Evolutionary conservation across 2,329 filamentous ascomycete genomes (phyloP).

Genomic region (Aspergillus sp.): DNA sequence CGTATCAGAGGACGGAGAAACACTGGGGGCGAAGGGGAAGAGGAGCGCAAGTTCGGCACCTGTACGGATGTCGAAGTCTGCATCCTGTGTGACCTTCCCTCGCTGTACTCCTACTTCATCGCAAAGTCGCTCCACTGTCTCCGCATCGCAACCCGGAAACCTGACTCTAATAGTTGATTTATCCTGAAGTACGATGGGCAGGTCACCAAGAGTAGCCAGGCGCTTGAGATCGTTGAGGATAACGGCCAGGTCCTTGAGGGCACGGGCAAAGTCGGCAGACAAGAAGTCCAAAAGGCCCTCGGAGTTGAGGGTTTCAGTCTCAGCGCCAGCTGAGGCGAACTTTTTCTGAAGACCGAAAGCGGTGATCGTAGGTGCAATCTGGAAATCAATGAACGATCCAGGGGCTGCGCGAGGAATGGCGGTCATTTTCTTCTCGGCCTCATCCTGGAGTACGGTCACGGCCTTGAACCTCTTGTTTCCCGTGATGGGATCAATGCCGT

Average conservation of each 20-base stretch:
- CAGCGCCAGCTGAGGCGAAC: slow-evolving; percentile 26
- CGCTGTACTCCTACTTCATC: slow-evolving; percentile 81
- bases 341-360: slow-evolving; percentile 60
- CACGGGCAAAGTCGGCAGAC: slow-evolving; percentile 82
- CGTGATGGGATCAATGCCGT: slow-evolving; percentile 66
- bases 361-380: slow-evolving; percentile 83
- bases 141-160: slow-evolving; percentile 86
- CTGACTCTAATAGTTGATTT: slow-evolving; percentile 71
- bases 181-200: slow-evolving; percentile 74
- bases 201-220: slow-evolving; percentile 73
- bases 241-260: slow-evolving; percentile 77
- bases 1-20: slow-evolving; percentile 44
- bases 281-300: slow-evolving; percentile 83
- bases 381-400: slow-evolving; percentile 86
- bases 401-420: slow-evolving; percentile 54
- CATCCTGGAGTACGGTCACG: slow-evolving; percentile 72
- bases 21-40: slow-evolving; percentile 80
- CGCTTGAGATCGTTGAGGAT: slow-evolving; percentile 79
- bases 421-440: slow-evolving; percentile 67
- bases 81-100: slow-evolving; percentile 76
- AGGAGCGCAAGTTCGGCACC: slow-evolving; percentile 73
- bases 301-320: slow-evolving; percentile 68
- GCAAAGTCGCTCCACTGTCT: slow-evolving; percentile 78
- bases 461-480: slow-evolving; percentile 78
- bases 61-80: slow-evolving; percentile 66